Conservation (phyloP, 1,284 basidiomycete species). For the Pseudozyma sp. region DNA sequence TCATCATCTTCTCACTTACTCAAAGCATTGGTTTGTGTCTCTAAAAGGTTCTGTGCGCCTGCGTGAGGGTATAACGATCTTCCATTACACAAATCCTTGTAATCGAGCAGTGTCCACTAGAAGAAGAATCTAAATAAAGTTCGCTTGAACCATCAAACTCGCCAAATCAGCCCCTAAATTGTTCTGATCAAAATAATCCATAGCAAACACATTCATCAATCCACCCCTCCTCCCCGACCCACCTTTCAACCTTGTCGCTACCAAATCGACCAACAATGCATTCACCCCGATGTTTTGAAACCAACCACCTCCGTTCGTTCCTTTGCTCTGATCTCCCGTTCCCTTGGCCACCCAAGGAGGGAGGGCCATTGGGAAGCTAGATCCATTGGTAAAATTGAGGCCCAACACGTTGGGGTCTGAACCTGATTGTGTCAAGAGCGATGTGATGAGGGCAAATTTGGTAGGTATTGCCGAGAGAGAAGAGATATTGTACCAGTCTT, state of each 20-base stretch:
- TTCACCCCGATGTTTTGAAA: constrained; percentile 35
- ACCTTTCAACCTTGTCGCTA: constrained; percentile 19
- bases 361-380: constrained; percentile 43
- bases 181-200: constrained; percentile 57
- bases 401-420: constrained; percentile 13
- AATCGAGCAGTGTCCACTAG: background rate
- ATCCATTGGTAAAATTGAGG: constrained; percentile 47
- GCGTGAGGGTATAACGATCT: too few species aligned
- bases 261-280: constrained; percentile 26
- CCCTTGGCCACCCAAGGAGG: constrained; percentile 52
- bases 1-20: background rate
- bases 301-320: constrained; percentile 11
- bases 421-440: constrained; percentile 24
- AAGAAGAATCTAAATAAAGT: constrained; percentile 32
- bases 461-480: constrained; percentile 27
- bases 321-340: constrained; percentile 20
- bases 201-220: constrained; percentile 41
- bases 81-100: background rate
- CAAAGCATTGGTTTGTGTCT: background rate
- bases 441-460: constrained; percentile 40
- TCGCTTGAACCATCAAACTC: constrained; percentile 46
- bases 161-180: constrained; percentile 30
- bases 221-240: constrained; percentile 3
- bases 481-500: constrained; percentile 58
- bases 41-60: too few species aligned